A percentile compares a stretch with the other conserved stretches of the same genome.
These are phyloP conservation scores for Theileria orientalis DNA, from an alignment of 169 alveolate genomes.

Conservation along the genomic window DNA sequence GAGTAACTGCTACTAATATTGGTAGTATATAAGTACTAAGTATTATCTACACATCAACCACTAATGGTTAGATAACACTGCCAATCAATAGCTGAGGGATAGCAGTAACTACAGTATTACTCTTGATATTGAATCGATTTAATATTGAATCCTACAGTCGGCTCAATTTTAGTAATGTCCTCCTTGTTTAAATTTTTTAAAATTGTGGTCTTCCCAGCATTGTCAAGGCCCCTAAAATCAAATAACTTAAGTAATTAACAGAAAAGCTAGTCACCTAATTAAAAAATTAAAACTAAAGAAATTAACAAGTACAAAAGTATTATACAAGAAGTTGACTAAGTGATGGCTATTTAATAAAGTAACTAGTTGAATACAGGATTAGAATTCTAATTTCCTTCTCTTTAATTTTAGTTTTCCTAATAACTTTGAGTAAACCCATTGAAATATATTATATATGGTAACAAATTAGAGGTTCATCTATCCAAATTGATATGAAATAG, in stretches of 20 bases:
- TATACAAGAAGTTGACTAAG: not conserved
- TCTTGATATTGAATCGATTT: conserved; percentile 84
- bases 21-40: too few species aligned
- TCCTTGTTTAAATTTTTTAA: conserved; percentile 91
- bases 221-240: conserved; percentile 87
- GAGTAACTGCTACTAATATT: not conserved
- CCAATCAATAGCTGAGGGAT: not conserved
- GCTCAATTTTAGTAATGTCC: conserved; percentile 86
- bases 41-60: too few species aligned
- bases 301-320: too few species aligned
- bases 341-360: too few species aligned
- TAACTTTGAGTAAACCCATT: conserved; percentile 90
- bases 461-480: not conserved
- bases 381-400: conserved; percentile 92
- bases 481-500: not conserved
- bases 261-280: not conserved
- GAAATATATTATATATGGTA: too few species aligned
- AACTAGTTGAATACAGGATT: conserved; percentile 69
- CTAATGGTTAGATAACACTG: too few species aligned
- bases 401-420: conserved; percentile 88
- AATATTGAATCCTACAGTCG: conserved; percentile 95
- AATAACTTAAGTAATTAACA: not conserved
- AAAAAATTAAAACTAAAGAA: too few species aligned
- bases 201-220: conserved; percentile 97
- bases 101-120: conserved; percentile 45